Evolutionary conservation across 2,329 filamentous ascomycete species (phyloP), one percentile per base, ranked within the genome.

Genomic region (Domatiomyces globalis): DNA sequence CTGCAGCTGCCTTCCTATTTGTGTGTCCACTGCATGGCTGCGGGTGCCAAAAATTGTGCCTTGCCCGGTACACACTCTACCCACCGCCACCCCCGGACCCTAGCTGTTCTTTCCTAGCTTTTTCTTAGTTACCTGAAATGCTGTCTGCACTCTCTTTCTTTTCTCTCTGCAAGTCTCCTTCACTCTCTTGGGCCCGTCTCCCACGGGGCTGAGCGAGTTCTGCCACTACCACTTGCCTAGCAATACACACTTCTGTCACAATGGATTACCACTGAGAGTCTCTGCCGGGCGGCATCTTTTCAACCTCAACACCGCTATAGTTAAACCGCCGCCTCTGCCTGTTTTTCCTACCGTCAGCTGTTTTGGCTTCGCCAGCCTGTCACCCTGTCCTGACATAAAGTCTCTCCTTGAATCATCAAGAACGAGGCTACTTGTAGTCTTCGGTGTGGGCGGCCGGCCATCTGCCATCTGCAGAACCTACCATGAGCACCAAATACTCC

Each of bases 131-230:
- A 48, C 47, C 53, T 54, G 47, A 51, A 15, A 51, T 61, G 55
- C 49, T 50, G 58, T 60, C 59, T 25, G 19, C 49, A 20, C 19
- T n/a, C 43, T 45, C 42, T 48, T 48, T 48, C 49, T 6, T 36
- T 29, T 52, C 22, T 50, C 52, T 54, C 29, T 54, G 50, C 53
- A 57, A 52, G 54, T 57, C 52, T 50, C 54, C 57, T 56, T 51
- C 57, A 57, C 53, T 60, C 60, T 61, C 60, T 59, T 61, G 62
- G 60, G 65, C 67, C 68, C 68, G 66, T 69, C 66, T 63, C 58
- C 61, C 60, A 63, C 67, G 69, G 69, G 68, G 67, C 66, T 72
- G 66, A 71, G 33, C 33, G 33, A 39, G 33, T 39, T 39, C 33
- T 39, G 33, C 33, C 15, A 15, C 33, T 39, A 15, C 33, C 33